A percentile compares a stretch with the other conserved stretches of the same genome.
Conservation (phyloP, 2,329 filamentous ascomycete species). For the Talaromyces sp. region DNA sequence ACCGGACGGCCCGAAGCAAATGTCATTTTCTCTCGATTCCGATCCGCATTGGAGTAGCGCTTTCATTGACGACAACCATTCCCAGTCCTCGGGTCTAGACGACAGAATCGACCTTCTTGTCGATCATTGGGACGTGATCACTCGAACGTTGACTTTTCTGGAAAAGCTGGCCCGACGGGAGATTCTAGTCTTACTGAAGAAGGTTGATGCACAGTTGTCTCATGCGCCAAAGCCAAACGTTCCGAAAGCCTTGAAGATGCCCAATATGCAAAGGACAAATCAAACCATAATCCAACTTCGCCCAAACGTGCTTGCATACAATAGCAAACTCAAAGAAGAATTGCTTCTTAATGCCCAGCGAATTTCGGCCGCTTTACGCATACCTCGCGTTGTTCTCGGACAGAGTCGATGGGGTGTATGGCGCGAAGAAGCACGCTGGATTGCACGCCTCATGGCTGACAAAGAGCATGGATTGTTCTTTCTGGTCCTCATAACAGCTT, state of each 20-base stretch:
- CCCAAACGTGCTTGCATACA: conserved; percentile 41
- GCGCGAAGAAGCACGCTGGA: conserved; percentile 55
- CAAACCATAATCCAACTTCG: conserved; percentile 46
- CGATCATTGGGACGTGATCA: conserved; percentile 55
- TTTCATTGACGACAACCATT: conserved; percentile 35
- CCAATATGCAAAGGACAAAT: conserved; percentile 44
- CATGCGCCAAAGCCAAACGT: conserved; percentile 38
- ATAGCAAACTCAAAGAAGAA: conserved; percentile 42
- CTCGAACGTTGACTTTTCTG: conserved; percentile 48
- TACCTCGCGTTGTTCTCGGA: conserved; percentile 51
- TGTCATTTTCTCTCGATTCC: conserved; percentile 38
- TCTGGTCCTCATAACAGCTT: conserved; percentile 53
- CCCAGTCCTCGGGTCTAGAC: conserved; percentile 45
- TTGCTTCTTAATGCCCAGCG: conserved; percentile 44
- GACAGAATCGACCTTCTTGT: conserved; percentile 51
- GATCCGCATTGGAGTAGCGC: conserved; percentile 32
- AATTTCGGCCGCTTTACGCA: conserved; percentile 49
- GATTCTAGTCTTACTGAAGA: conserved; percentile 46
- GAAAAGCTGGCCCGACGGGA: conserved; percentile 48
- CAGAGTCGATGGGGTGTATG: conserved; percentile 56
- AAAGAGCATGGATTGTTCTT: conserved; percentile 57
- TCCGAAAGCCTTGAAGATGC: conserved; percentile 39
- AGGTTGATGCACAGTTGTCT: conserved; percentile 37
- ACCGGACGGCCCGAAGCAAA: conserved; percentile 23
- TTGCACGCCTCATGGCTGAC: conserved; percentile 49